These are phyloP conservation scores for Penicillium brasilianum DNA, from an alignment of 2,329 filamentous ascomycete genomes.

Conservation along the genomic window DNA sequence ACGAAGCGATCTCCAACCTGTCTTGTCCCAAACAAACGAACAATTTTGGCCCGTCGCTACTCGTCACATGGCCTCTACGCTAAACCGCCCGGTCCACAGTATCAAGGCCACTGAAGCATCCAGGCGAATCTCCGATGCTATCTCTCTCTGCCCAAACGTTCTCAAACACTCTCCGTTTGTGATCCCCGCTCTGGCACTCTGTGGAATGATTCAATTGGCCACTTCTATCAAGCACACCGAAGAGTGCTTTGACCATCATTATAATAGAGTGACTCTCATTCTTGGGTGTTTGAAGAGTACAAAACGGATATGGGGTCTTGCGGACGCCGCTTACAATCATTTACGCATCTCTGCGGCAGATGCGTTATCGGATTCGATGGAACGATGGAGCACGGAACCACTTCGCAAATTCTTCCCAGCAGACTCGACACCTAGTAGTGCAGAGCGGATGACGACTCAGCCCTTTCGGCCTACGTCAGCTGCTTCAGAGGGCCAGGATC, in stretches of 20 bases:
- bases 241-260: conserved; percentile 47
- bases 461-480: conserved; percentile 18
- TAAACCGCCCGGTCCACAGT: conserved; percentile 41
- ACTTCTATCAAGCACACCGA: conserved; percentile 40
- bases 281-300: conserved; percentile 42
- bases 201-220: conserved; percentile 43
- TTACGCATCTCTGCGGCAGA: conserved; percentile 38
- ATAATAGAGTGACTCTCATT: conserved; percentile 43
- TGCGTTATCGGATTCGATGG: conserved; percentile 35
- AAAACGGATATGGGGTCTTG: conserved; percentile 38
- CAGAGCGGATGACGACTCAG: conserved; percentile 22
- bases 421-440: conserved; percentile 25
- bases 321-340: conserved; percentile 35
- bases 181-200: conserved; percentile 36
- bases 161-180: conserved; percentile 41
- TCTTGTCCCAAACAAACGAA: conserved; percentile 32
- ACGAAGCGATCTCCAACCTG: conserved; percentile 66
- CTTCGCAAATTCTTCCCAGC: conserved; percentile 30
- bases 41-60: conserved; percentile 35
- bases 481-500: conserved; percentile 32
- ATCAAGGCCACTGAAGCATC: conserved; percentile 46
- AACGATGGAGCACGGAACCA: conserved; percentile 35
- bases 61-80: conserved; percentile 36
- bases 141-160: conserved; percentile 40
- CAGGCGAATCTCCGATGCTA: conserved; percentile 38